phyloP scores from a whole-genome alignment of 495 filamentous ascomycete genomes.

The Geopyxis carbonaria region DNA sequence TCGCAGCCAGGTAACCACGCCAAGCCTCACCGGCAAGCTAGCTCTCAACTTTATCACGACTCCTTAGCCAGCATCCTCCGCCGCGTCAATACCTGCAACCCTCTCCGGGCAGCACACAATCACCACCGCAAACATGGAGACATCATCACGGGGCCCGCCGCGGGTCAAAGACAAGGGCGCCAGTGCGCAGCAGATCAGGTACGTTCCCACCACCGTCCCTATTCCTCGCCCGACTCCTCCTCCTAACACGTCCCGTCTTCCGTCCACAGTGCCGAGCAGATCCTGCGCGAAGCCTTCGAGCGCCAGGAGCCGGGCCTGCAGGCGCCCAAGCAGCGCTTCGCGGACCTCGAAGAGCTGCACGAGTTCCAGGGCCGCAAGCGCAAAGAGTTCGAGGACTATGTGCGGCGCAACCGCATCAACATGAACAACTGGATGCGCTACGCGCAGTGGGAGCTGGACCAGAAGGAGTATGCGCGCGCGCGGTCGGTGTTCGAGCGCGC shows the following conservation, averaged over 20 bases:
- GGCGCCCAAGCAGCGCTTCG: conserved; percentile 85
- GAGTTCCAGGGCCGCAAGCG: conserved; percentile 92
- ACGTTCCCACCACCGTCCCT: conserved; percentile 1
- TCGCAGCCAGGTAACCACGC: too few relatives aligned
- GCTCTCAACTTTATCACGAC: too few relatives aligned
- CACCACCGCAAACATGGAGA: conserved; percentile 51
- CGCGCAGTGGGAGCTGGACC: conserved; percentile 91
- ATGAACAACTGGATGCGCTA: conserved; percentile 99
- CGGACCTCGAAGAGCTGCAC: conserved; percentile 92
- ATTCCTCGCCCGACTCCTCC: conserved; percentile 1
- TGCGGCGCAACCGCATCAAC: conserved; percentile 81
- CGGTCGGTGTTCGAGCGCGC: conserved; percentile 94
- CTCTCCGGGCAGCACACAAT: too few relatives aligned
- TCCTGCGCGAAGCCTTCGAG: conserved; percentile 94
- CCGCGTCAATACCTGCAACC: too few relatives aligned
- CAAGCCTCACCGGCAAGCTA: too few relatives aligned
- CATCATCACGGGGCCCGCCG: conserved; percentile 80
- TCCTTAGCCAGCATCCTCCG: too few relatives aligned
- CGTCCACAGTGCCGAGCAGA: conserved; percentile 61
- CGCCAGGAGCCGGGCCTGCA: conserved; percentile 79
- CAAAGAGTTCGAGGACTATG: conserved; percentile 96
- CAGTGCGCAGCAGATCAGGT: conserved; percentile 23
- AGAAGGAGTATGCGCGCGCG: conserved; percentile 92
- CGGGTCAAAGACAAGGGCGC: conserved; percentile 96
- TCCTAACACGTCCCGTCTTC: background rate